Evolutionary conservation across 2,329 filamentous ascomycete genomes (phyloP).

Genomic region (Curvularia sp.): DNA sequence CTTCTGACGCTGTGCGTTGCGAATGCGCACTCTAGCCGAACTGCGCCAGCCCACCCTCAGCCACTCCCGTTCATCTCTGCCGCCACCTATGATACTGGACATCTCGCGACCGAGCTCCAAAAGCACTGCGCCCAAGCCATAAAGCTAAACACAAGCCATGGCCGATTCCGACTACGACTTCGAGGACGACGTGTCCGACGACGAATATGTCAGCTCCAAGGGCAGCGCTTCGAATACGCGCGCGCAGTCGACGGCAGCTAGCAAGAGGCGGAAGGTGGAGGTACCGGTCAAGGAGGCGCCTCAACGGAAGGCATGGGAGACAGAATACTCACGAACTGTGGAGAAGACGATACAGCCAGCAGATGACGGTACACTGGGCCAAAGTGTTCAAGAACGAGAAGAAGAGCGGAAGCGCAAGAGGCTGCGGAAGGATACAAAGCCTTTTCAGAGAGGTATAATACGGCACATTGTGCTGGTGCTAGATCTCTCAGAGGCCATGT

Average conservation of each 20-base stretch:
- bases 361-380: slow-evolving; percentile 76
- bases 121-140: background rate
- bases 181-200: slow-evolving; percentile 68
- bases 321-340: slow-evolving; percentile 54
- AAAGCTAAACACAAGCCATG: slow-evolving; percentile 56
- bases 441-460: slow-evolving; percentile 94
- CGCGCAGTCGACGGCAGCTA: slow-evolving; percentile 31
- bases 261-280: slow-evolving; percentile 30
- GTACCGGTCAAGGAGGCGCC: slow-evolving; percentile 32
- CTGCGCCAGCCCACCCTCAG: background rate
- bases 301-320: slow-evolving; percentile 60
- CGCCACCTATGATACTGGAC: background rate
- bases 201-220: slow-evolving; percentile 63
- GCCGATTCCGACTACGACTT: slow-evolving; percentile 77
- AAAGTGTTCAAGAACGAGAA: slow-evolving; percentile 73
- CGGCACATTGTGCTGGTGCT: slow-evolving; percentile 91
- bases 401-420: slow-evolving; percentile 83
- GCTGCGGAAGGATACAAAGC: slow-evolving; percentile 90
- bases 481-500: slow-evolving; percentile 92
- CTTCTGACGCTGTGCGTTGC: background rate
- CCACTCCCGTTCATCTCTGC: background rate
- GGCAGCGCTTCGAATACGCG: slow-evolving; percentile 33
- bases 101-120: background rate
- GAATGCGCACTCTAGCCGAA: slow-evolving; percentile 1
- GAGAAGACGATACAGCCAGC: slow-evolving; percentile 66